Conservation (phyloP, 352 stramenopile species). For the Phytophthora pisi region DNA sequence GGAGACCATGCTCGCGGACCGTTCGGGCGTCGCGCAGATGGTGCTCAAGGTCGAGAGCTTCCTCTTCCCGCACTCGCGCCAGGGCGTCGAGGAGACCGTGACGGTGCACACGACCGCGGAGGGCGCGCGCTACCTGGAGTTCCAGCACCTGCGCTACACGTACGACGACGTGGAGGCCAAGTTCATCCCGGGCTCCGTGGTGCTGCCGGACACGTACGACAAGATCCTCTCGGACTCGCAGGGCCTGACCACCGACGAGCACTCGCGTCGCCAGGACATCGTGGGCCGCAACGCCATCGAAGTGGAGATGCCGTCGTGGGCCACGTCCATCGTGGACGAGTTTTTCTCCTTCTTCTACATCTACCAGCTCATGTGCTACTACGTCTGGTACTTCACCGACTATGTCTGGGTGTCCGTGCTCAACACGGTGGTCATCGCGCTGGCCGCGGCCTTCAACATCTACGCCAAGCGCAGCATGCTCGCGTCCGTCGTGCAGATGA, state of each 20-base stretch:
- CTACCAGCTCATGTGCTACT: conserved; percentile 90
- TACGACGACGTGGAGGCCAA: conserved; percentile 52
- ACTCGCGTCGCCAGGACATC: conserved; percentile 45
- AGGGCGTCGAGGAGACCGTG: conserved; percentile 63
- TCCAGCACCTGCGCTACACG: conserved; percentile 69
- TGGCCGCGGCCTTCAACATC: conserved; percentile 65
- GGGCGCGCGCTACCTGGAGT: conserved; percentile 53
- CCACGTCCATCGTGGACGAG: conserved; percentile 60
- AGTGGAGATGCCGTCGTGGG: conserved; percentile 64
- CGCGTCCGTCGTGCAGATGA: conserved; percentile 62
- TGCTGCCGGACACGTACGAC: conserved; percentile 50
- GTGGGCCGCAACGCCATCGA: conserved; percentile 69
- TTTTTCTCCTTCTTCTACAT: conserved; percentile 81
- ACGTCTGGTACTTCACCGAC: conserved; percentile 78
- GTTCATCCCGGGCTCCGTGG: conserved; percentile 60
- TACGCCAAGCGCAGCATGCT: conserved; percentile 70
- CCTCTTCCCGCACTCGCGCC: conserved; percentile 45
- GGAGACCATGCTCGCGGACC: conserved; percentile 63
- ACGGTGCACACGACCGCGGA: conserved; percentile 43
- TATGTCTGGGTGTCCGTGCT: conserved; percentile 66
- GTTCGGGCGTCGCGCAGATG: conserved; percentile 59
- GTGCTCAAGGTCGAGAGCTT: conserved; percentile 58
- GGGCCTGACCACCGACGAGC: conserved; percentile 50
- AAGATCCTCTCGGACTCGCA: conserved; percentile 52
- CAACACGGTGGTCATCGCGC: conserved; percentile 68